phyloP scores from a whole-genome alignment of 2,329 filamentous ascomycete genomes.

The Colletotrichum sidae region DNA sequence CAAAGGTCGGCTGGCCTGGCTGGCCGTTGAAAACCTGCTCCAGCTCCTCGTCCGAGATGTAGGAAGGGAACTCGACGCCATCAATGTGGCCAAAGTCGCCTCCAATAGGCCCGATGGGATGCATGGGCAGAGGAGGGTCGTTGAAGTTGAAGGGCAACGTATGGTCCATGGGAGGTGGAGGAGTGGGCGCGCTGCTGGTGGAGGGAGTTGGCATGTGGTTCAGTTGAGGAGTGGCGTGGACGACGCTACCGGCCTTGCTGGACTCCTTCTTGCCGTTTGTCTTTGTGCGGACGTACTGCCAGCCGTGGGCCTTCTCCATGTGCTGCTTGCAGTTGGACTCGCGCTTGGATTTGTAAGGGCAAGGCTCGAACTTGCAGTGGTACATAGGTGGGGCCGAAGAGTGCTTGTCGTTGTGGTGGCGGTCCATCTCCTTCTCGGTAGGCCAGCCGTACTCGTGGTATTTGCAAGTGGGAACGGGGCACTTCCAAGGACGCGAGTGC shows the following conservation, averaged over 20 bases:
- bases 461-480: slow-evolving; percentile 83
- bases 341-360: slow-evolving; percentile 94
- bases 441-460: slow-evolving; percentile 93
- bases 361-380: slow-evolving; percentile 84
- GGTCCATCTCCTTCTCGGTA: slow-evolving; percentile 96
- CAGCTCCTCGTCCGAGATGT: slow-evolving; percentile 61
- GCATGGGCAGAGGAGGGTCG: slow-evolving; percentile 29
- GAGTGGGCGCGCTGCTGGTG: slow-evolving; percentile 68
- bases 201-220: slow-evolving; percentile 73
- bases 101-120: slow-evolving; percentile 36
- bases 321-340: slow-evolving; percentile 98
- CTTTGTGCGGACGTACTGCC: slow-evolving; percentile 92
- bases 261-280: slow-evolving; percentile 79
- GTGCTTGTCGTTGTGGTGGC: slow-evolving; percentile 97
- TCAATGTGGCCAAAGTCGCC: slow-evolving; percentile 43
- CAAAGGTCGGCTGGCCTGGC: slow-evolving; percentile 37
- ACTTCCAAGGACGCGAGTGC: slow-evolving; percentile 97
- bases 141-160: slow-evolving; percentile 44
- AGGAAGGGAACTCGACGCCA: slow-evolving; percentile 61
- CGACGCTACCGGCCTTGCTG: slow-evolving; percentile 58
- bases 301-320: slow-evolving; percentile 96
- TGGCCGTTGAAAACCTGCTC: slow-evolving; percentile 45
- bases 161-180: slow-evolving; percentile 59
- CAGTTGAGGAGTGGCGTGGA: slow-evolving; percentile 68
- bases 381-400: slow-evolving; percentile 82